Evolutionary conservation across 352 stramenopile species (phyloP).

Genomic region (Phytopythium sindhum): DNA sequence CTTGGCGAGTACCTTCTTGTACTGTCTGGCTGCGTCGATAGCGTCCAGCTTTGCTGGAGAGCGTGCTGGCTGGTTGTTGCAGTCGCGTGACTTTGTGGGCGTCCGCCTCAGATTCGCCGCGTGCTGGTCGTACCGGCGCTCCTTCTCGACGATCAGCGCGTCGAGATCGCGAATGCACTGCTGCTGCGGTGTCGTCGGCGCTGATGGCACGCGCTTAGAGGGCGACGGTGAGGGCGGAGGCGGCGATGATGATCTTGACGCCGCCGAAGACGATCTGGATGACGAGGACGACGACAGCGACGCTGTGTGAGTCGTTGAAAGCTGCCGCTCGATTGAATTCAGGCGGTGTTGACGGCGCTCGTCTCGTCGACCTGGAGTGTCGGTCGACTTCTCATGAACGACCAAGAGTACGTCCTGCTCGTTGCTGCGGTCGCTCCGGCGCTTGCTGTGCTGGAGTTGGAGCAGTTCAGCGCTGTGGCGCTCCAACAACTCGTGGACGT

Average conservation of each 20-base stretch:
- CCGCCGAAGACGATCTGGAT: constrained; percentile 21
- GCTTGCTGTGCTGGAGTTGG: constrained; percentile 14
- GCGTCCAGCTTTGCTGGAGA: background rate
- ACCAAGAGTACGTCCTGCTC: background rate
- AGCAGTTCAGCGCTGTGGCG: constrained; percentile 37
- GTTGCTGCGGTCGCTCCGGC: background rate
- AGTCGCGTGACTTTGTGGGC: constrained; percentile 8
- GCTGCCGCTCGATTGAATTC: constrained; percentile 2
- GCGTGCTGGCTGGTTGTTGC: background rate
- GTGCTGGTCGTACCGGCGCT: constrained; percentile 18
- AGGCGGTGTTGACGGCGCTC: background rate
- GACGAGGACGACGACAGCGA: constrained; percentile 23
- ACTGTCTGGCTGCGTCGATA: constrained; percentile 3
- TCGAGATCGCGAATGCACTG: constrained; percentile 38
- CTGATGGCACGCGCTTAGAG: background rate
- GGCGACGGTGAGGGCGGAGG: constrained; percentile 4
- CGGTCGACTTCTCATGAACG: background rate
- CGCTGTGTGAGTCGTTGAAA: constrained; percentile 8
- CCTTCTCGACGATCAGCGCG: constrained; percentile 32
- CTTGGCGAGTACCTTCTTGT: constrained; percentile 28
- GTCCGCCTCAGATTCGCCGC: constrained; percentile 3
- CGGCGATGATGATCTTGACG: constrained; percentile 12
- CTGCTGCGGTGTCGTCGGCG: constrained; percentile 16
- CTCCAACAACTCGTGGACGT: constrained; percentile 34
- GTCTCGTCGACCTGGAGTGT: background rate